phyloP scores from a whole-genome alignment of 2,329 filamentous ascomycete genomes.

The Trichoderma sp. region DNA sequence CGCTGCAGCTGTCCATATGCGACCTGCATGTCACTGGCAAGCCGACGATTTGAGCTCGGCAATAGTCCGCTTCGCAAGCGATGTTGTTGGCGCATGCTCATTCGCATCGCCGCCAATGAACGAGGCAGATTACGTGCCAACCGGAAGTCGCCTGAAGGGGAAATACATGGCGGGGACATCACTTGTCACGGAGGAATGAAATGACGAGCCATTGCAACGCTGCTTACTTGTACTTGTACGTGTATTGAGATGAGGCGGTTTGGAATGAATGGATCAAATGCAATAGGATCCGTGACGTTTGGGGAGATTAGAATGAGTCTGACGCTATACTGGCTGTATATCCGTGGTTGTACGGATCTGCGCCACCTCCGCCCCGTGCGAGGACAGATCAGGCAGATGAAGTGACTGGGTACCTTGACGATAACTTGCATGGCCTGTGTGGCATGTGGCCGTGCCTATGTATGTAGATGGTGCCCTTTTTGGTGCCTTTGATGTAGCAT shows the following conservation, averaged over 20 bases:
- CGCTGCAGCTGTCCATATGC: neutral
- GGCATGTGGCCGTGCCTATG: neutral
- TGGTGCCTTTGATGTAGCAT: neutral
- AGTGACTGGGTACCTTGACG: neutral
- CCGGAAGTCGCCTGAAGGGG: neutral
- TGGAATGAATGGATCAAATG: neutral
- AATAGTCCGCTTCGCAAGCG: neutral
- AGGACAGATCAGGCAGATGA: neutral
- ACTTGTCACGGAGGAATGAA: neutral
- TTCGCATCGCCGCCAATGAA: neutral
- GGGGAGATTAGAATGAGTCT: neutral
- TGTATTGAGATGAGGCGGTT: neutral
- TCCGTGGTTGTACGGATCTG: neutral
- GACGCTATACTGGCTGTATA: neutral
- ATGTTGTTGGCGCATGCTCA: neutral
- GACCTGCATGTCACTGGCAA: neutral
- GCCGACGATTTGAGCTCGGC: neutral
- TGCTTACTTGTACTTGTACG: too few relatives aligned
- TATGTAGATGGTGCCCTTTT: neutral
- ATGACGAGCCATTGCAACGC: neutral
- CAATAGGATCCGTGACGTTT: neutral
- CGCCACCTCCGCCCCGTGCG: neutral
- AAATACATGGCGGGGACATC: neutral
- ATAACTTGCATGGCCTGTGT: neutral
- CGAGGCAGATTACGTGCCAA: neutral